Conservation (phyloP, 495 filamentous ascomycete species). For the Talaromyces borbonicus region DNA sequence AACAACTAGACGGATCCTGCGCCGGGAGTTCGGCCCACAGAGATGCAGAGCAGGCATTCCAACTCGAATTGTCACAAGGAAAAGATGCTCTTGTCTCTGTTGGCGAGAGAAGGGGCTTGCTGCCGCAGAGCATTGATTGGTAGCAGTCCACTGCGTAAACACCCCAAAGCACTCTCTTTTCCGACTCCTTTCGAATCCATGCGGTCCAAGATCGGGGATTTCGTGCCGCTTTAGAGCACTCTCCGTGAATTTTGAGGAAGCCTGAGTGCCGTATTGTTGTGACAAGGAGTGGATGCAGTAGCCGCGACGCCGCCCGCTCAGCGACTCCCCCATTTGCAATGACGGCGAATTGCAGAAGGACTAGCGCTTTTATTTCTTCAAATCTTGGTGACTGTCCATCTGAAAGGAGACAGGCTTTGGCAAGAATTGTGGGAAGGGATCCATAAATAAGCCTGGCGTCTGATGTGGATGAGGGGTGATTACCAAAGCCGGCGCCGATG, state of each 20-base stretch:
- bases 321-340: background rate
- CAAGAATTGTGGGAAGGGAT: background rate
- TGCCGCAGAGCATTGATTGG: background rate
- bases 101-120: background rate
- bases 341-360: background rate
- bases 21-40: background rate
- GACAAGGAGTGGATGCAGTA: background rate
- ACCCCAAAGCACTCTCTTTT: background rate
- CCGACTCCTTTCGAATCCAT: background rate
- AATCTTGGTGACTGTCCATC: background rate
- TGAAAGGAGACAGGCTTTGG: background rate
- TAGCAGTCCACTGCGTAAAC: background rate
- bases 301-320: background rate
- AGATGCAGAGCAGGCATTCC: slow-evolving; percentile 1
- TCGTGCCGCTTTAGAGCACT: background rate
- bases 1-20: background rate
- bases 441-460: background rate
- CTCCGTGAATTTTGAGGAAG: background rate
- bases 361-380: background rate
- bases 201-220: background rate
- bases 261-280: background rate
- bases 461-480: background rate
- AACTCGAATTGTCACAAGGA: background rate
- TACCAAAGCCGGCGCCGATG: background rate
- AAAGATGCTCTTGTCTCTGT: background rate